phyloP scores from a whole-genome alignment of 805 yeast genomes.

The Phaffomyces thermotolerans region DNA sequence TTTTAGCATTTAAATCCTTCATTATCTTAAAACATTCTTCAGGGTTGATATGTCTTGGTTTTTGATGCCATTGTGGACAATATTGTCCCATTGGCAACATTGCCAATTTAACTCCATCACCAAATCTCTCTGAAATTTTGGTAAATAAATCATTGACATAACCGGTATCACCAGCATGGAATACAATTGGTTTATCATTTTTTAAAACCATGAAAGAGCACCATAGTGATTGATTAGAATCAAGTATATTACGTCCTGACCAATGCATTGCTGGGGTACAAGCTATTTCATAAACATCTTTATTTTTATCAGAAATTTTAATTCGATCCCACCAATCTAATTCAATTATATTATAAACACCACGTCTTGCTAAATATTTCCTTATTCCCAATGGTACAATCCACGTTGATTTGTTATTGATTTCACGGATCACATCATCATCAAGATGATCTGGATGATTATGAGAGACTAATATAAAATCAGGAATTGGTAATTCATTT shows the following conservation, averaged over 20 bases:
- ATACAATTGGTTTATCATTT: constrained; percentile 63
- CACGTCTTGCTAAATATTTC: constrained; percentile 47
- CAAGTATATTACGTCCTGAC: constrained; percentile 82
- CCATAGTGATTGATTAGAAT: constrained; percentile 81
- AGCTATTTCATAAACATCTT: constrained; percentile 63
- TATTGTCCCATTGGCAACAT: constrained; percentile 93
- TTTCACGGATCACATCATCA: constrained; percentile 39
- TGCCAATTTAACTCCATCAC: constrained; percentile 52
- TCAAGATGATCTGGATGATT: constrained; percentile 96
- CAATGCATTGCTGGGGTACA: constrained; percentile 96
- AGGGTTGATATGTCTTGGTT: constrained; percentile 83
- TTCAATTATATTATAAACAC: constrained; percentile 59
- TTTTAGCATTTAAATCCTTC: constrained; percentile 50
- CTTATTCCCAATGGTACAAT: constrained; percentile 80
- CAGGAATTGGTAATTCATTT: constrained; percentile 57
- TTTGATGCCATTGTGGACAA: constrained; percentile 91
- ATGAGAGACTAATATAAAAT: constrained; percentile 77
- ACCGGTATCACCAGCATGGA: constrained; percentile 95
- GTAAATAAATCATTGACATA: constrained; percentile 68
- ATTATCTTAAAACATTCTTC: constrained; percentile 65
- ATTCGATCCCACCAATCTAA: constrained; percentile 90
- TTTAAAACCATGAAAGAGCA: constrained; percentile 72
- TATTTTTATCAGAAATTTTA: constrained; percentile 25
- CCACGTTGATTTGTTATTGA: constrained; percentile 69
- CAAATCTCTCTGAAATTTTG: constrained; percentile 56